phyloP scores from a whole-genome alignment of 179 eudicot genomes.

The Carnegiea gigantea region DNA sequence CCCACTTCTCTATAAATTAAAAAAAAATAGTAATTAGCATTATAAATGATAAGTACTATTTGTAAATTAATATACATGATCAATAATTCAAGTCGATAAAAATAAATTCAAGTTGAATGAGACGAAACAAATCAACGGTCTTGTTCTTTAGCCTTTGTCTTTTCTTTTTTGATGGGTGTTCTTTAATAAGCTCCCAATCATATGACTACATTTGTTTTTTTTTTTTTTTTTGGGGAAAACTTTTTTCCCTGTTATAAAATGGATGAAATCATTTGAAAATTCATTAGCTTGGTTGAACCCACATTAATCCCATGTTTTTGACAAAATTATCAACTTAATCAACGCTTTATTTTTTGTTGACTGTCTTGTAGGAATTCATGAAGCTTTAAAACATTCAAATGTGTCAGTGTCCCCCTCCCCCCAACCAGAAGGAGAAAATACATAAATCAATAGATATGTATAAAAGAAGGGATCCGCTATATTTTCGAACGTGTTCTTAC shows the following conservation, averaged over 20 bases:
- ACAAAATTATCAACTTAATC: not conserved
- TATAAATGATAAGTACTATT: not conserved
- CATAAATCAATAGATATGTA: no score
- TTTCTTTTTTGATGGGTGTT: slow-evolving; percentile 9
- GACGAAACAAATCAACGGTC: not conserved
- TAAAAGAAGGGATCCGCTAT: no score
- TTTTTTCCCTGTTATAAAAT: not conserved
- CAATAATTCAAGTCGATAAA: not conserved
- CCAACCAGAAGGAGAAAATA: no score
- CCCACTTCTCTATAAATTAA: slow-evolving; percentile 1
- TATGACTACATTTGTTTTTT: not conserved
- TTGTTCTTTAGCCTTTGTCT: not conserved
- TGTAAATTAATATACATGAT: not conserved
- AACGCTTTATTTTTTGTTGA: not conserved
- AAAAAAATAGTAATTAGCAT: not conserved
- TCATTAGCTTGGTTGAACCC: not conserved
- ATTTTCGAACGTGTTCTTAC: no score
- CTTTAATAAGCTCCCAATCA: not conserved
- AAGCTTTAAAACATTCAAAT: not conserved
- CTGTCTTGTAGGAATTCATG: not conserved
- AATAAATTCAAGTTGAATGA: not conserved
- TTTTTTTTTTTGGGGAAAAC: no score
- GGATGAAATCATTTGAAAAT: not conserved
- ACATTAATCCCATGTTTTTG: not conserved
- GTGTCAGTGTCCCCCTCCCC: not conserved